Conservation (phyloP, 2,329 filamentous ascomycete species). For the Monilinia vaccinii-corymbosi region DNA sequence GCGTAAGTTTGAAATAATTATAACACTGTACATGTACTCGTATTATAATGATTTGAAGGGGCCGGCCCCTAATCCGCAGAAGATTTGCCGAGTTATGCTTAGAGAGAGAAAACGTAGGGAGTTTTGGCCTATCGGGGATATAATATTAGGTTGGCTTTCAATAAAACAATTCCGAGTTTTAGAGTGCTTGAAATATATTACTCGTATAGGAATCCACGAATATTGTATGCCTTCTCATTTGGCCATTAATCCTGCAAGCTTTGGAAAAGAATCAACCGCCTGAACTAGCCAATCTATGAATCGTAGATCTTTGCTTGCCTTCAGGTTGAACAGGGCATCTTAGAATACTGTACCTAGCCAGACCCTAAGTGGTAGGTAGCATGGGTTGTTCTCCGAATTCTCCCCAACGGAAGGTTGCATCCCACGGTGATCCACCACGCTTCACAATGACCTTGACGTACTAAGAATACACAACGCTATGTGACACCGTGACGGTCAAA, state of each 20-base stretch:
- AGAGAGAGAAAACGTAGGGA: neutral
- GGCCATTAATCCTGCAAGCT: neutral
- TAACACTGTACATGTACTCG: neutral
- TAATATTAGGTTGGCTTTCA: neutral
- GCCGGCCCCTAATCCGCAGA: neutral
- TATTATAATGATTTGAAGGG: neutral
- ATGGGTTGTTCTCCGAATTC: slow-evolving; percentile 7
- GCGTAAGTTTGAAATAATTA: neutral
- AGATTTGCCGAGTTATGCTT: neutral
- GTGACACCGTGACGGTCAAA: neutral
- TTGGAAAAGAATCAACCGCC: neutral
- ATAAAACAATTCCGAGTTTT: neutral
- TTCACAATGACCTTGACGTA: neutral
- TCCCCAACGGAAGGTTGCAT: neutral
- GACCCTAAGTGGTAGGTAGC: neutral
- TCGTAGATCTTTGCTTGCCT: slow-evolving; percentile 6
- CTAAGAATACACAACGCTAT: neutral
- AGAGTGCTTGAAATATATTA: neutral
- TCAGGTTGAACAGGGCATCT: neutral
- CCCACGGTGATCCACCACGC: neutral
- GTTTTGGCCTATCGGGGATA: neutral
- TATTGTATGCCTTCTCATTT: neutral
- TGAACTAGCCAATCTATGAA: neutral
- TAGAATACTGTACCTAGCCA: neutral
- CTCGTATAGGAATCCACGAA: neutral